Evolutionary conservation across 805 yeast genomes (phyloP).

Genomic region (Blastobotrys attinorum): DNA sequence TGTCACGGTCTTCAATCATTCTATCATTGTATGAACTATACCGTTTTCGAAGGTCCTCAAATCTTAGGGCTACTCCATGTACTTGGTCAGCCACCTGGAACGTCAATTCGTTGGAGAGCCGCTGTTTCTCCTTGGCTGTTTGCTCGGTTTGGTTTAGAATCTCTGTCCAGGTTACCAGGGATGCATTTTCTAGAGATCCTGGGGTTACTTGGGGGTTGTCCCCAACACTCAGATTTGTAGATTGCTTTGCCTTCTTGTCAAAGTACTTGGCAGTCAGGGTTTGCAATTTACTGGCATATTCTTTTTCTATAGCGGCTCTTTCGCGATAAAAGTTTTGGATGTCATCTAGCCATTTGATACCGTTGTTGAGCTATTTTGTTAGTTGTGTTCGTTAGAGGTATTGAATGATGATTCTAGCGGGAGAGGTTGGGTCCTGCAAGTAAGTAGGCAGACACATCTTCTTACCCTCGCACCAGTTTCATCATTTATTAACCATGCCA

Average conservation of each 20-base stretch:
- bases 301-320: conserved; percentile 73
- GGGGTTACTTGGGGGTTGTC: conserved; percentile 88
- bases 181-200: conserved; percentile 85
- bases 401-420: no score
- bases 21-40: conserved; percentile 56
- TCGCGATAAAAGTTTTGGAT: conserved; percentile 78
- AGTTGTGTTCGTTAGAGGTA: no score
- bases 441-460: background rate
- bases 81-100: conserved; percentile 56
- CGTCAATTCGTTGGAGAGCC: conserved; percentile 53
- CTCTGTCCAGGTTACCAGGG: conserved; percentile 85
- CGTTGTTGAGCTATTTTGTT: conserved; percentile 35
- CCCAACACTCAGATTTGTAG: conserved; percentile 75
- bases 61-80: conserved; percentile 42
- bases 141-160: conserved; percentile 76
- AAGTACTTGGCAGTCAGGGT: conserved; percentile 61
- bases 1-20: conserved; percentile 39
- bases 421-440: no score
- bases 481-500: background rate
- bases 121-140: conserved; percentile 57
- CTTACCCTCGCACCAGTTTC: background rate
- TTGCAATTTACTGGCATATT: conserved; percentile 63
- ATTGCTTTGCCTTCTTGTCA: conserved; percentile 62
- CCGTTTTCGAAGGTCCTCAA: conserved; percentile 45
- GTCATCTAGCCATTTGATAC: conserved; percentile 68